Conservation (phyloP, 495 filamentous ascomycete genomes). For the Aspergillus egyptiacus region DNA sequence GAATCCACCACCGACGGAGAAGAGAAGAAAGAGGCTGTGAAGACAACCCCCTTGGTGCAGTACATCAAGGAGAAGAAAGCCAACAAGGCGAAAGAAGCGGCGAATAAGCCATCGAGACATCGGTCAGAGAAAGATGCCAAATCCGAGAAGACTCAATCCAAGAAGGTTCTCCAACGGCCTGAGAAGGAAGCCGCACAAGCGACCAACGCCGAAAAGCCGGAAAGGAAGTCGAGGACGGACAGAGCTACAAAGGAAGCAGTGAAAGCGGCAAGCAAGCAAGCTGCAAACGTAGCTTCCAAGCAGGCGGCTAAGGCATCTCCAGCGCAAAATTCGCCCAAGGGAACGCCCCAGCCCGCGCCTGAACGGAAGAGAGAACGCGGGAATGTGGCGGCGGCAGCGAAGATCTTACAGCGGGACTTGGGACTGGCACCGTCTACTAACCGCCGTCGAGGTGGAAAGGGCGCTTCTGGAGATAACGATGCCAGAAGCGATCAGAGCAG, state of each 20-base stretch:
- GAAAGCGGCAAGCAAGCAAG: slow-evolving; percentile 72
- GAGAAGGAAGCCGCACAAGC: slow-evolving; percentile 40
- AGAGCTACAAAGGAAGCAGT: slow-evolving; percentile 67
- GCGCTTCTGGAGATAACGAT: slow-evolving; percentile 26
- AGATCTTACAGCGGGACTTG: slow-evolving; percentile 84
- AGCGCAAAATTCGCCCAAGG: slow-evolving; percentile 30
- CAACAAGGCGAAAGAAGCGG: slow-evolving; percentile 68
- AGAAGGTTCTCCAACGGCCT: slow-evolving; percentile 37
- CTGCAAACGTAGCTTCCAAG: slow-evolving; percentile 20
- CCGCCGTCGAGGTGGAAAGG: slow-evolving; percentile 41
- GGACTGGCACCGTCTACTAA: slow-evolving; percentile 62
- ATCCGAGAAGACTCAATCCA: slow-evolving; percentile 49
- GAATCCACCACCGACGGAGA: slow-evolving; percentile 48
- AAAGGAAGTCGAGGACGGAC: slow-evolving; percentile 52
- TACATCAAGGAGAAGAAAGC: slow-evolving; percentile 87
- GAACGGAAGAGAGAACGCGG: slow-evolving; percentile 61
- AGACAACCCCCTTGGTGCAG: slow-evolving; percentile 83
- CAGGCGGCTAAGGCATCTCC: slow-evolving; percentile 18
- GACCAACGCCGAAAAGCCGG: slow-evolving; percentile 41
- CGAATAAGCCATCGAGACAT: slow-evolving; percentile 53
- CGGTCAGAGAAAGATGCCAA: slow-evolving; percentile 56
- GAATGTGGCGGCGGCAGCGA: slow-evolving; percentile 67
- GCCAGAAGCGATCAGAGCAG: slow-evolving; percentile 27
- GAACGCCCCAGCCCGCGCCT: slow-evolving; percentile 26
- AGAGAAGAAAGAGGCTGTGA: slow-evolving; percentile 59